Evolutionary conservation across 306 rosid genomes (phyloP).

Genomic region (Oxytropis ochrocephala): DNA sequence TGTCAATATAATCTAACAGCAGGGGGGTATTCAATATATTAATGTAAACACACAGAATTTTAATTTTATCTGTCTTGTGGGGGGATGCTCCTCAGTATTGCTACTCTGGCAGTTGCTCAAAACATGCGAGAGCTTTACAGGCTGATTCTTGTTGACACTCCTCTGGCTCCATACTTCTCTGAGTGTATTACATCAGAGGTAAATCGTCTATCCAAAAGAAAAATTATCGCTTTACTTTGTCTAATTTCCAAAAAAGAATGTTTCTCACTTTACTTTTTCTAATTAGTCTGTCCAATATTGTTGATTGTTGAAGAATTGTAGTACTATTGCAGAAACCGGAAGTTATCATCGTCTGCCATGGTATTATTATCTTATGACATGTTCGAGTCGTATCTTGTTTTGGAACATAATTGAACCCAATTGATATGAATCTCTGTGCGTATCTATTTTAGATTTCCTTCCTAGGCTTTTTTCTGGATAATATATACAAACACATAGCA

Average conservation of each 20-base stretch:
- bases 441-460: too few species aligned
- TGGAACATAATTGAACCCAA: too few species aligned
- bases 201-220: not conserved
- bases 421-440: too few species aligned
- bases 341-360: not conserved
- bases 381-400: too few species aligned
- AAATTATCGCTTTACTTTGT: not conserved
- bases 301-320: not conserved
- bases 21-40: not conserved
- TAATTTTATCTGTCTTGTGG: not conserved
- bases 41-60: not conserved
- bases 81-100: constrained; percentile 63
- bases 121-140: constrained; percentile 98
- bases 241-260: not conserved
- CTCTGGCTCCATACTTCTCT: constrained; percentile 95
- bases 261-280: not conserved
- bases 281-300: not conserved
- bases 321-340: not conserved
- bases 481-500: too few species aligned
- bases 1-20: too few species aligned
- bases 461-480: too few species aligned
- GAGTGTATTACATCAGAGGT: constrained; percentile 99
- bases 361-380: too few species aligned
- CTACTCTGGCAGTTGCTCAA: constrained; percentile 96
- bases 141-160: constrained; percentile 96